These are phyloP conservation scores for Paraconiothyrium brasiliense DNA, from an alignment of 2,329 filamentous ascomycete genomes.

Conservation along the genomic window DNA sequence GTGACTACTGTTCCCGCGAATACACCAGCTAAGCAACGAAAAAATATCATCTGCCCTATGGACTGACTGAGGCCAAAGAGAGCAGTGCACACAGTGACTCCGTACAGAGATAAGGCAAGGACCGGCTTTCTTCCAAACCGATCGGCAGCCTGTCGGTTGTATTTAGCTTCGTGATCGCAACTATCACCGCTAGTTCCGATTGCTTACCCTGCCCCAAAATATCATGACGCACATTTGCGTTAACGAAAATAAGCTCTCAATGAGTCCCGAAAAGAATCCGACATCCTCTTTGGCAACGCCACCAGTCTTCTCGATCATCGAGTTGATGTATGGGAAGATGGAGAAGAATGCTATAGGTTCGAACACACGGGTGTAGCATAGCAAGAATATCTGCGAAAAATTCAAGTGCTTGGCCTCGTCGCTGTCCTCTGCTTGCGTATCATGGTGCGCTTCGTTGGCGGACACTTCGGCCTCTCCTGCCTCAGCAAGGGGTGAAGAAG, in stretches of 20 bases:
- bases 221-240: slow-evolving; percentile 84
- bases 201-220: slow-evolving; percentile 67
- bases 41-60: slow-evolving; percentile 78
- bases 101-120: slow-evolving; percentile 72
- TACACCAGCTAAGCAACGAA: slow-evolving; percentile 74
- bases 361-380: slow-evolving; percentile 77
- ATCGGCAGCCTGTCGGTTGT: slow-evolving; percentile 63
- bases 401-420: slow-evolving; percentile 41
- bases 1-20: slow-evolving; percentile 80
- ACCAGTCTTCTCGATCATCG: slow-evolving; percentile 77
- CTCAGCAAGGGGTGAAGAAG: slow-evolving; percentile 28
- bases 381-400: slow-evolving; percentile 68
- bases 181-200: neutral
- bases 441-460: slow-evolving; percentile 10
- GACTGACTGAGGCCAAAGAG: slow-evolving; percentile 74
- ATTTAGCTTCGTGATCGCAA: neutral
- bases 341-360: slow-evolving; percentile 86
- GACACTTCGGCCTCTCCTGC: slow-evolving; percentile 18
- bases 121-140: slow-evolving; percentile 76
- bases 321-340: slow-evolving; percentile 82
- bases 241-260: slow-evolving; percentile 75
- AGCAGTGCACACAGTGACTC: slow-evolving; percentile 67
- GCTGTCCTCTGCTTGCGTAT: slow-evolving; percentile 13
- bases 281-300: slow-evolving; percentile 70
- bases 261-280: slow-evolving; percentile 81